Conservation (phyloP, 805 yeast species). For the Hagleromyces aurorensis region DNA sequence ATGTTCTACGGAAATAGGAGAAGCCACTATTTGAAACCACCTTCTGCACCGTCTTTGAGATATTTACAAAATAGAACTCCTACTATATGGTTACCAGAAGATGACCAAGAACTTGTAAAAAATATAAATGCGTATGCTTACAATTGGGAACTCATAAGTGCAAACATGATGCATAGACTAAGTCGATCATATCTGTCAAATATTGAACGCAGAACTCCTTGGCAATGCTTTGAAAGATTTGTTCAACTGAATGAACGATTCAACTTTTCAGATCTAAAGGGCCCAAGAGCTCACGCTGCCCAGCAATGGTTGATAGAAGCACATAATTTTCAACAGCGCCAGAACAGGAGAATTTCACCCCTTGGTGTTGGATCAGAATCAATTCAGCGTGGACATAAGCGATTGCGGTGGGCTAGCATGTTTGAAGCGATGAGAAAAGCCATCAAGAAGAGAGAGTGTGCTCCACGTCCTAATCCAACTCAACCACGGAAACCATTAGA, state of each 20-base stretch:
- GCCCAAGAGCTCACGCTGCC: constrained; percentile 73
- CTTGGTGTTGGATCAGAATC: constrained; percentile 90
- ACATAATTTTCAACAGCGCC: constrained; percentile 77
- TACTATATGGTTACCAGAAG: constrained; percentile 93
- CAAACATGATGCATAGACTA: constrained; percentile 61
- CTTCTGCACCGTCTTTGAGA: constrained; percentile 79
- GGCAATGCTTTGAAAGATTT: constrained; percentile 98
- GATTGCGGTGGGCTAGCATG: constrained; percentile 94
- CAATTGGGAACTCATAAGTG: constrained; percentile 89
- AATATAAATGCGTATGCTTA: constrained; percentile 80
- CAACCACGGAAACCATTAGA: constrained; percentile 36
- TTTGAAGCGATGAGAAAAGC: constrained; percentile 89
- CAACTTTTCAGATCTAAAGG: constrained; percentile 80
- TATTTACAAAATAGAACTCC: constrained; percentile 81
- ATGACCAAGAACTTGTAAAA: constrained; percentile 71
- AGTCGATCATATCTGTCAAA: constrained; percentile 71
- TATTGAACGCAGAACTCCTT: constrained; percentile 91
- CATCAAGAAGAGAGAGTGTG: constrained; percentile 81
- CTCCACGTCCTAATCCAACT: constrained; percentile 49
- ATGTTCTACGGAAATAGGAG: constrained; percentile 43
- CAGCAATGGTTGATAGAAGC: constrained; percentile 91
- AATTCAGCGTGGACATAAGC: constrained; percentile 84
- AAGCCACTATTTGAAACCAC: constrained; percentile 68
- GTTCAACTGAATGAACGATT: constrained; percentile 86
- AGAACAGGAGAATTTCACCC: constrained; percentile 84